phyloP scores from a whole-genome alignment of 305 asterid species.

The Solanum hybrid region DNA sequence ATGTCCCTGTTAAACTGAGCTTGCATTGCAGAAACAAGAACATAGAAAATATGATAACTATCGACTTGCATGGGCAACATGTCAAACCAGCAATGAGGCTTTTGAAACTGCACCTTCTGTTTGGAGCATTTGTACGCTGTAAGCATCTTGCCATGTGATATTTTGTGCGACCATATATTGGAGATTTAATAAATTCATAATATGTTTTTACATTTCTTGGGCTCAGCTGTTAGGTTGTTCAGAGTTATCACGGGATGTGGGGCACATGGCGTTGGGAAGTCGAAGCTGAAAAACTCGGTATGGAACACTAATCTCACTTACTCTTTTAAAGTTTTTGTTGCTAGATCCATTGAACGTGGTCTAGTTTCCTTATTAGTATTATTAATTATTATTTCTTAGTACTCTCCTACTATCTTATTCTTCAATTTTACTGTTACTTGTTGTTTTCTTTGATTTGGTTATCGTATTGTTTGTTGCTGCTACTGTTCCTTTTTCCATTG shows the following conservation, averaged over 20 bases:
- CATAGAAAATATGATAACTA: slow-evolving; percentile 57
- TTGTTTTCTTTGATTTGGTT: background rate
- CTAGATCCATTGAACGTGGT: background rate
- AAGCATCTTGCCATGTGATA: slow-evolving; percentile 24
- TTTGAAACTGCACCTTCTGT: slow-evolving; percentile 85
- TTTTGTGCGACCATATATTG: background rate
- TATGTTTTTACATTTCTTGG: background rate
- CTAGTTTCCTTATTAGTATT: background rate
- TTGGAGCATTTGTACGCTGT: slow-evolving; percentile 90
- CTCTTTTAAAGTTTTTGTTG: background rate
- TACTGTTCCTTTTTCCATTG: background rate
- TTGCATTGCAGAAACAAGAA: slow-evolving; percentile 52
- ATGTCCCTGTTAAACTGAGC: background rate
- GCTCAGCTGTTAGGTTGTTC: slow-evolving; percentile 69
- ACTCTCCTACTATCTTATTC: background rate
- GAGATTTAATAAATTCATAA: background rate
- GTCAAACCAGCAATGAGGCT: slow-evolving; percentile 83
- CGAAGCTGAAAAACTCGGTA: slow-evolving; percentile 79
- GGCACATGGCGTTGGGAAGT: slow-evolving; percentile 82
- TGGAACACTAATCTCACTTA: background rate
- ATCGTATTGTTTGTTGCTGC: background rate
- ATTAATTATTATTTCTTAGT: background rate
- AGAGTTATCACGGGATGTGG: slow-evolving; percentile 94
- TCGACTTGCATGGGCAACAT: slow-evolving; percentile 96
- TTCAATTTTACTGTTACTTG: background rate